Evolutionary conservation across 768 basidiomycete species (phyloP).

Genomic region (Auricularia heimuer): DNA sequence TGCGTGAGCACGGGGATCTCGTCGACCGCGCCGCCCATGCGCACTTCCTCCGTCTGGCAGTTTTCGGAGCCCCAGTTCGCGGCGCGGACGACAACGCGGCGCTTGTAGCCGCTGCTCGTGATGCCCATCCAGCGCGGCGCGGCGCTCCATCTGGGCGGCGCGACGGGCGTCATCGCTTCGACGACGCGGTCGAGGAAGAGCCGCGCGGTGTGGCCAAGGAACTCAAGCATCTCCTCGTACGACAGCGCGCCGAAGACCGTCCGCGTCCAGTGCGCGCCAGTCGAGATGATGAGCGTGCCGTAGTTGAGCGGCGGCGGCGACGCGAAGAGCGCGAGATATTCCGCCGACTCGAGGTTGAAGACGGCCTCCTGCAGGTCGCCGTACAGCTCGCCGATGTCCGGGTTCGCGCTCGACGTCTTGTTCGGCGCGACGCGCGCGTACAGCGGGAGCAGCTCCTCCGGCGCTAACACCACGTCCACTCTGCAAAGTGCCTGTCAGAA

Average conservation of each 20-base stretch:
- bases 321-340: conserved; percentile 44
- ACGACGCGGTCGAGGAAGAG: conserved; percentile 48
- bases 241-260: conserved; percentile 42
- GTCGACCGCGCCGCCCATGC: conserved; percentile 27
- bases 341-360: conserved; percentile 44
- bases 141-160: conserved; percentile 8
- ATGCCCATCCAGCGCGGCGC: conserved; percentile 12
- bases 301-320: conserved; percentile 43
- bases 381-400: background rate
- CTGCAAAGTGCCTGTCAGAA: conserved; percentile 14
- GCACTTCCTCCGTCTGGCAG: conserved; percentile 39
- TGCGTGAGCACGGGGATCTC: conserved; percentile 32
- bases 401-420: background rate
- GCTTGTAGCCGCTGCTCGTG: conserved; percentile 1
- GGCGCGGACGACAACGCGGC: conserved; percentile 46
- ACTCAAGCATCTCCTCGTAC: conserved; percentile 42
- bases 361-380: conserved; percentile 25
- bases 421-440: conserved; percentile 24
- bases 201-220: conserved; percentile 50
- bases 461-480: conserved; percentile 46
- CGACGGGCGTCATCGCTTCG: conserved; percentile 26
- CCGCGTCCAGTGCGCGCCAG: conserved; percentile 63
- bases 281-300: conserved; percentile 51
- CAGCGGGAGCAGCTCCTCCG: conserved; percentile 37
- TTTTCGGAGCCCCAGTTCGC: conserved; percentile 60